Percentiles rank a stretch among this genome's conserved stretches.
Conservation (phyloP, 2,329 filamentous ascomycete genomes). For the Calonectria hongkongensis region DNA sequence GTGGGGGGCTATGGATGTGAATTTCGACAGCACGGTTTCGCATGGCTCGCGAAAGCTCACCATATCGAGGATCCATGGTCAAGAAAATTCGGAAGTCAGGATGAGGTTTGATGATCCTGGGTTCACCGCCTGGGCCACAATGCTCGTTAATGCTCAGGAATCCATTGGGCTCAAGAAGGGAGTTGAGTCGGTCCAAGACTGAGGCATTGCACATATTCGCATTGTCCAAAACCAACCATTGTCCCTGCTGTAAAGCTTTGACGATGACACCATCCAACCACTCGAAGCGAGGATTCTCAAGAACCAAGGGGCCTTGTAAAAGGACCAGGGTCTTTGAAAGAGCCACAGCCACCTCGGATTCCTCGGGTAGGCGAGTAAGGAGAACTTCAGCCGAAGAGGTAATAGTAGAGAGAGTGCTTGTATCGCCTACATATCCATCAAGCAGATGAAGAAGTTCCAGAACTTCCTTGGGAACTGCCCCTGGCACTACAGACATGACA, state of each 20-base stretch:
- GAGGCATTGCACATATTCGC: constrained; percentile 97
- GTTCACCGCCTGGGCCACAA: constrained; percentile 86
- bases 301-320: constrained; percentile 71
- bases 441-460: constrained; percentile 72
- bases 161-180: constrained; percentile 92
- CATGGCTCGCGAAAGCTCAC: constrained; percentile 97
- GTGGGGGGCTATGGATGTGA: constrained; percentile 75
- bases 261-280: constrained; percentile 97
- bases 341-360: constrained; percentile 67
- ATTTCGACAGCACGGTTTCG: constrained; percentile 95
- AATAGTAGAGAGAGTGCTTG: constrained; percentile 62
- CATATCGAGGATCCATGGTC: constrained; percentile 93
- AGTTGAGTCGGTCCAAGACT: constrained; percentile 95
- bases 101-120: constrained; percentile 87
- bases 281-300: constrained; percentile 89
- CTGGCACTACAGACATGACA: constrained; percentile 69
- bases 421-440: constrained; percentile 63
- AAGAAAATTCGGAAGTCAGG: constrained; percentile 93
- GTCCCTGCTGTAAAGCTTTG: constrained; percentile 87
- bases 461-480: constrained; percentile 66
- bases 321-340: constrained; percentile 70
- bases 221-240: constrained; percentile 97
- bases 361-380: constrained; percentile 62
- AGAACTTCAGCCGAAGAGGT: constrained; percentile 63
- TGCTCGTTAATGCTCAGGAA: constrained; percentile 95